phyloP scores from a whole-genome alignment of 140 eudicot species.

The Cichorium intybus region DNA sequence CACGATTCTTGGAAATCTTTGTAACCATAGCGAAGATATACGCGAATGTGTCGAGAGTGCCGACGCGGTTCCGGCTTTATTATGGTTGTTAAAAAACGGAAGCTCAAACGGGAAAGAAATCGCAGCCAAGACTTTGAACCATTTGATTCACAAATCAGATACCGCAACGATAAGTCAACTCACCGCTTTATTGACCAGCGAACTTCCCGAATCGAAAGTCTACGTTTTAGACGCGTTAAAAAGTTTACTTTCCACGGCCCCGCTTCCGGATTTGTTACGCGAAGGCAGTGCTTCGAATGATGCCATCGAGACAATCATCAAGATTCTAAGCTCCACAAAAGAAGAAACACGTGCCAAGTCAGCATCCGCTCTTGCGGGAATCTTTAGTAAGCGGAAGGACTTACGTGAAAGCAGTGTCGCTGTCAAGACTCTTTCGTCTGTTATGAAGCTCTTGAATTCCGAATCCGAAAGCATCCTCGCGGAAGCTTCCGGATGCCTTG shows the following conservation, averaged over 20 bases:
- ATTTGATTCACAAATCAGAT: constrained; percentile 95
- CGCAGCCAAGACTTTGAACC: constrained; percentile 91
- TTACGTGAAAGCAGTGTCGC: constrained; percentile 92
- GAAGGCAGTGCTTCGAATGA: constrained; percentile 98
- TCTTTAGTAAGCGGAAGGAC: constrained; percentile 78
- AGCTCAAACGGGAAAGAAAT: constrained; percentile 94
- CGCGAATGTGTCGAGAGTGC: constrained; percentile 99
- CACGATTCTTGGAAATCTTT: constrained; percentile 91
- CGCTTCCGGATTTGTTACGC: constrained; percentile 70
- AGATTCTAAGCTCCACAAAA: constrained; percentile 57
- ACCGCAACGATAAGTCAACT: constrained; percentile 96
- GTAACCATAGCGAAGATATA: constrained; percentile 98
- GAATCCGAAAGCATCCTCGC: constrained; percentile 72
- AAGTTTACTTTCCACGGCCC: constrained; percentile 83
- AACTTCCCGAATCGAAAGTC: constrained; percentile 91
- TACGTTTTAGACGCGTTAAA: constrained; percentile 85
- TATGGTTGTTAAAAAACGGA: constrained; percentile 93
- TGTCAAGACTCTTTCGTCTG: constrained; percentile 69
- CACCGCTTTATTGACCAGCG: constrained; percentile 87
- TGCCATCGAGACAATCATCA: constrained; percentile 88
- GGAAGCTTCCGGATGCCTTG: constrained; percentile 77
- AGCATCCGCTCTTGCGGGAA: constrained; percentile 85
- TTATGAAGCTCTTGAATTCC: constrained; percentile 61
- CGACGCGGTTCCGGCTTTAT: constrained; percentile 94
- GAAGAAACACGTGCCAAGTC: constrained; percentile 96